Conservation (phyloP, 345 rosid species). For the Bruguiera parviflora region DNA sequence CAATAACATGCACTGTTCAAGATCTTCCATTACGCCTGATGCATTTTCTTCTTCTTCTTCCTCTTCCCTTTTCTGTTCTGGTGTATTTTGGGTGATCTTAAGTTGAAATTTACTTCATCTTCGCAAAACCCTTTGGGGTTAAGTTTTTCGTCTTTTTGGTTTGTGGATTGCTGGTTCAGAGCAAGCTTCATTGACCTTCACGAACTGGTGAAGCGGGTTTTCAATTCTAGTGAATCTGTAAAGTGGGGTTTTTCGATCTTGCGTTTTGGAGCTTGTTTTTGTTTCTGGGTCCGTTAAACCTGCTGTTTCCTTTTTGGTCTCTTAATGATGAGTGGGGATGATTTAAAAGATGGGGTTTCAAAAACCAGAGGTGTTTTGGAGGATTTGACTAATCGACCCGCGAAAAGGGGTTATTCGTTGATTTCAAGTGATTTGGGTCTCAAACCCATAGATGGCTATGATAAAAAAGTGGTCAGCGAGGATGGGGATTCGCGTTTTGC, state of each 20-base stretch:
- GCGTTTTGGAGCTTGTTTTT: constrained; percentile 5
- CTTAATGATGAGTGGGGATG: constrained; percentile 50
- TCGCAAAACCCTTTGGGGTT: background rate
- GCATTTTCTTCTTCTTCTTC: no score
- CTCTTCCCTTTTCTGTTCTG: no score
- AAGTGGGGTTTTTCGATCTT: background rate
- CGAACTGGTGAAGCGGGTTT: background rate
- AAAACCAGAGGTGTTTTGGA: constrained; percentile 29
- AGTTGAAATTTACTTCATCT: background rate
- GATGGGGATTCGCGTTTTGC: constrained; percentile 27
- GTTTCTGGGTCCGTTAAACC: background rate
- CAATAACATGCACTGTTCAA: background rate
- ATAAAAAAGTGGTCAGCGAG: constrained; percentile 19
- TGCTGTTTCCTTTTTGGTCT: constrained; percentile 7
- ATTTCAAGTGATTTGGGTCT: constrained; percentile 34
- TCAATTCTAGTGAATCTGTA: background rate
- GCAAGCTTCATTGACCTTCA: background rate
- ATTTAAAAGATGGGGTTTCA: constrained; percentile 21
- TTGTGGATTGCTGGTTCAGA: background rate
- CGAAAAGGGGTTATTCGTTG: constrained; percentile 46
- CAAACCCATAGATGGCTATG: constrained; percentile 34
- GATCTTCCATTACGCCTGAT: no score
- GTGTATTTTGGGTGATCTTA: background rate
- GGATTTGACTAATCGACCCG: constrained; percentile 49
- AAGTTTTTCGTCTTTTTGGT: background rate